Base-by-base conservation (phyloP, 2,329 filamentous ascomycete species). In the Talaromyces sp. region DNA sequence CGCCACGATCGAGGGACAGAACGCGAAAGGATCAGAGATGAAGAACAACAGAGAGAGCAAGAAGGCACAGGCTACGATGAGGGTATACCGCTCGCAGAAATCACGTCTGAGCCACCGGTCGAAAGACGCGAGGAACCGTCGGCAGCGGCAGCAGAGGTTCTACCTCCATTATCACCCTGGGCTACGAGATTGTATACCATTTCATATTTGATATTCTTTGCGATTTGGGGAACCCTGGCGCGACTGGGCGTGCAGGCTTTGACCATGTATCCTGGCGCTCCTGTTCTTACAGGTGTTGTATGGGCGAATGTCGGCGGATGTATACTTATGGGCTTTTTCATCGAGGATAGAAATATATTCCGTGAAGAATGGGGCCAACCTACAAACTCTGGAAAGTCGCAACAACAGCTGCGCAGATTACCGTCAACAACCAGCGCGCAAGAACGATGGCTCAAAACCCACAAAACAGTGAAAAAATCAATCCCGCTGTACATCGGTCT, bases 251-350 rank as follows among this genome's bases (percentile, higher is more conserved):
- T 96, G 7, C 84, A 91, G 68, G 86, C 87, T 48, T 75, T 97
- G 53, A 94, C 91, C 0, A 84, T 81, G 57, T 97, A 96, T 70
- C 85, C 88, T 1, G 88, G 87, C 21, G 84, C 89, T 0, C 91
- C 91, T 0, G 78, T 94, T 21, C 77, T 84, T 5, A 92, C 89
- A 57, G 82, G 84, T 53, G 86, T 89, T 1, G 74, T 96, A 21
- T 97, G 93, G 93, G 87, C 91, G 60, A 97, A 97, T 67, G 87
- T 96, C 48, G 84, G 80, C 1, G 93, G 93, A 1, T 88, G 89
- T 57, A 69, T 95, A 0, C 64, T 96, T 59, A 89, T 97, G 84
- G 93, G 94, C 2, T 95, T 96, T 68, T 80, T 97, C 2, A 77
- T 83, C 9, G 89, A 96, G 73, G 90, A 96, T 67, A 80, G 84